Evolutionary conservation across 2,329 filamentous ascomycete genomes (phyloP), one percentile per base, ranked within the genome.

Genomic region (Lizonia empirigonia): DNA sequence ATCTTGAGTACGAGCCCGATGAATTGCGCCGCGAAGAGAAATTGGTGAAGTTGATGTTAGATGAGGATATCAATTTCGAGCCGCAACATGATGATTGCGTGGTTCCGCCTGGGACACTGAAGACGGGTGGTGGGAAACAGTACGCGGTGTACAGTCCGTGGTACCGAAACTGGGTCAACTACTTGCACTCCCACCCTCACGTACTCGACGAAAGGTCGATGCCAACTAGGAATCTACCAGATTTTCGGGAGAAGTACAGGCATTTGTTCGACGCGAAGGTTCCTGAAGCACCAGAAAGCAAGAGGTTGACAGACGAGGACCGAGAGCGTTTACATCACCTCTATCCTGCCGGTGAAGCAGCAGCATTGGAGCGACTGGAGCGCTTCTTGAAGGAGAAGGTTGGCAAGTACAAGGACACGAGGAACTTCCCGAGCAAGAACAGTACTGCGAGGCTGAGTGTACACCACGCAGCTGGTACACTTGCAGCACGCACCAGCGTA

Each of bases 1-100:
- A 96, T 67, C 84, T 91, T 50, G 91, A 96, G 69, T 96, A 96
- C 64, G 92, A 96, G 70, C 90, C 95, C 0, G 92, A 97, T 67
- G 92, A 96, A 74, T 74, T 96, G 50, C 80, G 91, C 34, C 80
- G 91, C 5, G 92, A 97, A 63, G 84, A 85, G 1, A 78, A 77
- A 22, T 74, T 96, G 64, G 80, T 90, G 1, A 80, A 77, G 22
- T 71, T 79, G 32, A 83, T 87, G 53, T 74, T 87, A 1, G 79
- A 85, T 13, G 82, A 81, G 10, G 86, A 83, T 0, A 83, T 93
- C 37, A 79, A 82, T 1, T 85, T 95, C 59, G 81, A 86, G n/a
- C 82, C 86, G 0, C 79, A 88, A 1, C 89, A 92, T 53, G 92
- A 96, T 71, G 90, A 88, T 4, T 94, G 91, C 58, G 84, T 95